Base-by-base conservation (phyloP, 2,329 filamentous ascomycete genomes). In the Neophaeococcomyces aloes region DNA sequence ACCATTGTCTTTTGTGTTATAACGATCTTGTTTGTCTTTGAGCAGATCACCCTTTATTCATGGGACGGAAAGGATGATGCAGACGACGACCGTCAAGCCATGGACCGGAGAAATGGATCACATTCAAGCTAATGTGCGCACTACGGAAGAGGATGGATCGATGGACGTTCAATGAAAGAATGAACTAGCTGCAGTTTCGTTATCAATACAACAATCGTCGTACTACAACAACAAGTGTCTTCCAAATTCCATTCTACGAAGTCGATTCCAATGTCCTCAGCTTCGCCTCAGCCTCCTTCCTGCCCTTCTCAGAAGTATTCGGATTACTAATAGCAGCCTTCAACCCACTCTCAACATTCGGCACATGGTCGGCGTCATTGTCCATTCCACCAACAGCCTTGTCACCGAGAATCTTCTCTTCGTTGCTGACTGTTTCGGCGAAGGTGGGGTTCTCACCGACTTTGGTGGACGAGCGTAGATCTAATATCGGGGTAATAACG, bases 381-480 rank as follows among this genome's bases (percentile, higher is more conserved):
- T 50, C 48, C 23, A 50, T 46, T 19, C 46, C 48, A 14, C 48
- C 48, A 8, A 44, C 37, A 4, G 48, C 48, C 23, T 50, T 50
- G 23, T 48, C 48, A 13, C 48, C 48, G n/a, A 50, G 42, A n/a
- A 50, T 38, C 4, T 15, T 18, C 29, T 50, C 48, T 35, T 42
- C 40, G n/a, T n/a, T n/a, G n/a, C n/a, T n/a, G n/a, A n/a, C n/a
- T n/a, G n/a, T n/a, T n/a, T n/a, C n/a, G n/a, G n/a, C n/a, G n/a
- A n/a, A n/a, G n/a, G n/a, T n/a, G n/a, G n/a, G n/a, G n/a, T n/a
- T n/a, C n/a, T n/a, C n/a, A n/a, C n/a, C n/a, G n/a, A n/a, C n/a
- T n/a, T n/a, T n/a, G n/a, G n/a, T n/a, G n/a, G n/a, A n/a, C n/a
- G n/a, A n/a, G n/a, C n/a, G n/a, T n/a, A n/a, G n/a, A n/a, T n/a